Conservation (phyloP, 768 basidiomycete species). For the Lactifluus echinatus region DNA sequence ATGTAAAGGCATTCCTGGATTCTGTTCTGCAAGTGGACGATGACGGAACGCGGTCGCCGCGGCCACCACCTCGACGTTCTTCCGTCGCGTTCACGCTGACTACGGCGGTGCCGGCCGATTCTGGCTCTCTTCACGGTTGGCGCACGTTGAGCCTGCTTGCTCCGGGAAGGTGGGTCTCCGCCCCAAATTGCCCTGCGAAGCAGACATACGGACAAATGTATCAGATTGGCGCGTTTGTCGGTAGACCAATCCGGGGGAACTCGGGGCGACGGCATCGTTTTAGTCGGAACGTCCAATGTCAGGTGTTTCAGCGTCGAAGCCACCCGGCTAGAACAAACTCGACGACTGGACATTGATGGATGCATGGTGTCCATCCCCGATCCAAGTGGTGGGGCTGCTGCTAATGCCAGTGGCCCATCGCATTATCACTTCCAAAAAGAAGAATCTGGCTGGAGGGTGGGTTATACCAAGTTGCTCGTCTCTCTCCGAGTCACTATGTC, state of each 20-base stretch:
- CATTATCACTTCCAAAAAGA: neutral
- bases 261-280: neutral
- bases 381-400: neutral
- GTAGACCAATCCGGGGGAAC: no score
- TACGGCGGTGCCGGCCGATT: constrained; percentile 57
- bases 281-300: constrained; percentile 25
- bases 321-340: constrained; percentile 1
- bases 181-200: no score
- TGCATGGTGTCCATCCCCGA: neutral
- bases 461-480: no score
- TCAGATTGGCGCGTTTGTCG: constrained; percentile 34
- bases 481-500: neutral
- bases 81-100: constrained; percentile 56
- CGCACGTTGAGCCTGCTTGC: constrained; percentile 45
- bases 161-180: constrained; percentile 71
- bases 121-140: constrained; percentile 65
- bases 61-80: neutral
- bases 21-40: constrained; percentile 20
- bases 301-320: constrained; percentile 17
- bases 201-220: no score
- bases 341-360: constrained; percentile 9
- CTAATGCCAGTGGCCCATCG: neutral
- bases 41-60: no score
- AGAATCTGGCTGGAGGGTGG: constrained; percentile 10
- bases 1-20: constrained; percentile 51